These are phyloP conservation scores for Suillus weaverae DNA, from an alignment of 768 basidiomycete species.

Conservation along the genomic window DNA sequence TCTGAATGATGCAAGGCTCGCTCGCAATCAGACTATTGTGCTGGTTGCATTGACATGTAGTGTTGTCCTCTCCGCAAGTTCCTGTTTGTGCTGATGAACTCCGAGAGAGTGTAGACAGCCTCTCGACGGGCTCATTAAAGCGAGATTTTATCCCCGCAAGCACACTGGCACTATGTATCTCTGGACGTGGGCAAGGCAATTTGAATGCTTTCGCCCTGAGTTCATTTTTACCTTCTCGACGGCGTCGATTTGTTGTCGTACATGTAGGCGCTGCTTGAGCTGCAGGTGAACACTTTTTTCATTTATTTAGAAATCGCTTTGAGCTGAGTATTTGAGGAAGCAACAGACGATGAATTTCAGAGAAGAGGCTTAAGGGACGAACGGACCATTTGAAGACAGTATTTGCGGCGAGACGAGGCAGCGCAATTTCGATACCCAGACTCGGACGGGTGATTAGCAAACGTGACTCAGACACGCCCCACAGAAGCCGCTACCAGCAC, in stretches of 20 bases:
- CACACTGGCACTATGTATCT: not conserved
- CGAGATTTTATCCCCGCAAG: not conserved
- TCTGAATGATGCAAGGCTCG: not conserved
- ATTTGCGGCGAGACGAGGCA: not conserved
- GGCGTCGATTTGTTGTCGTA: not conserved
- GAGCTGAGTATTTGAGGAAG: not conserved
- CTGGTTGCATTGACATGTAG: not conserved
- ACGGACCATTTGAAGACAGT: not conserved
- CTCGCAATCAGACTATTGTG: not conserved
- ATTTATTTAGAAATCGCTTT: not conserved
- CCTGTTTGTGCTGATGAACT: not conserved
- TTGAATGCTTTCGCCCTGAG: not conserved
- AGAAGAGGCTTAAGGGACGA: not conserved
- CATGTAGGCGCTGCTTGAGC: not conserved
- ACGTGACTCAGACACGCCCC: not conserved
- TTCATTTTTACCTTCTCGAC: not conserved
- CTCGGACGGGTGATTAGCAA: not conserved
- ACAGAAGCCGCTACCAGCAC: not conserved
- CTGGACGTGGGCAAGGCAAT: not conserved
- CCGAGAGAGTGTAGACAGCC: not conserved
- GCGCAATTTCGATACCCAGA: not conserved
- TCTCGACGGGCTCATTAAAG: not conserved
- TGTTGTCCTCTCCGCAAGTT: not conserved
- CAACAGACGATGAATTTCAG: not conserved
- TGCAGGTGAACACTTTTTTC: not conserved